These are phyloP conservation scores for Crithidia sp. DNA, from an alignment of 208 protist species.

Conservation along the genomic window DNA sequence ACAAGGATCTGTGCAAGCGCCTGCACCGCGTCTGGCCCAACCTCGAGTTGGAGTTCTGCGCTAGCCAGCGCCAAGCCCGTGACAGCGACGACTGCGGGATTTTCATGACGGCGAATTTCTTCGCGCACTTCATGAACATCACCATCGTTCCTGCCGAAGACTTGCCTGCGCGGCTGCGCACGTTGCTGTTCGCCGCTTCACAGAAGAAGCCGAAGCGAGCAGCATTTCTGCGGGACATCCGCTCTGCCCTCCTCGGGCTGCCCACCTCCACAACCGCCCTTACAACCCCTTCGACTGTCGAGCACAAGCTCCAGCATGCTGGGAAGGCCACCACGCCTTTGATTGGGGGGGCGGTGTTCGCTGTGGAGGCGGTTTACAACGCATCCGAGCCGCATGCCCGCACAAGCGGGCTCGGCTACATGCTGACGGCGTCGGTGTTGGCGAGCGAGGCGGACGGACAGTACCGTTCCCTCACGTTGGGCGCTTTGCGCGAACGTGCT, in stretches of 20 bases:
- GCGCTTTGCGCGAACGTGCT: background rate
- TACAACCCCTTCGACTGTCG: background rate
- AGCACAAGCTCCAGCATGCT: background rate
- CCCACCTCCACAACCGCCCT: background rate
- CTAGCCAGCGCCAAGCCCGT: too few relatives aligned
- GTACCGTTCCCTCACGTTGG: constrained; percentile 2
- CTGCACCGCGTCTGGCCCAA: background rate
- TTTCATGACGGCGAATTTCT: constrained; percentile 2
- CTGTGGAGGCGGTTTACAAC: background rate
- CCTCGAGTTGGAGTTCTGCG: background rate
- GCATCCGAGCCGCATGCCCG: background rate
- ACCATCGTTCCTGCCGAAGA: background rate
- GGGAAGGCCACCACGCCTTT: background rate
- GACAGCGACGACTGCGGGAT: background rate
- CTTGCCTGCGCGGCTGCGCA: constrained; percentile 1
- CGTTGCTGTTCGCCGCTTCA: background rate
- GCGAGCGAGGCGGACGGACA: background rate
- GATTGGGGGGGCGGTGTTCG: background rate
- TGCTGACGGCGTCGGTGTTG: background rate
- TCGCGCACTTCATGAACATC: background rate
- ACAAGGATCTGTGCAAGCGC: constrained; percentile 1
- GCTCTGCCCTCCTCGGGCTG: background rate
- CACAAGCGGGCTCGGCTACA: background rate
- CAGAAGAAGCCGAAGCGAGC: constrained; percentile 2
- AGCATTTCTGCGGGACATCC: background rate